Conservation (phyloP, 371 early-diverging fungal species). For the Lichtheimia corymbifera region DNA sequence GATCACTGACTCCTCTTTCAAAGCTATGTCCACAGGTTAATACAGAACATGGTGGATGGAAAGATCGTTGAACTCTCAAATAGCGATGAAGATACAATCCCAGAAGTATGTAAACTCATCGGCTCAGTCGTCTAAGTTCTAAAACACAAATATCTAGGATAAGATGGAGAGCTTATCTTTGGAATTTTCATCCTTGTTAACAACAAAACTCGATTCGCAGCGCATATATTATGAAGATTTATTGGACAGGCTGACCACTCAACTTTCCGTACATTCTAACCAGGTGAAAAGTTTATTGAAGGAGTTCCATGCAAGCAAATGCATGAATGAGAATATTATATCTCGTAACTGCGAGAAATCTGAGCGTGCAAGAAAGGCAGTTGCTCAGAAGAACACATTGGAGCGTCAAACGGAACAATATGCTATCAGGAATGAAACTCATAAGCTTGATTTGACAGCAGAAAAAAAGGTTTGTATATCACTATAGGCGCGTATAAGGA, state of each 20-base stretch:
- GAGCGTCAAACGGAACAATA: not conserved
- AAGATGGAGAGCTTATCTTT: slow-evolving; percentile 72
- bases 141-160: slow-evolving; percentile 34
- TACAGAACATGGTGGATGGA: slow-evolving; percentile 88
- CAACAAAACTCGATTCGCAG: slow-evolving; percentile 85
- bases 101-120: slow-evolving; percentile 13
- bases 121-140: not conserved
- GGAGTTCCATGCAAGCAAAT: slow-evolving; percentile 15
- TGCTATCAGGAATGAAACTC: not conserved
- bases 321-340: slow-evolving; percentile 9
- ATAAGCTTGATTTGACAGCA: not conserved
- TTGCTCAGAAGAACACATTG: not conserved
- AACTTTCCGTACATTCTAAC: slow-evolving; percentile 37
- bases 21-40: slow-evolving; percentile 87
- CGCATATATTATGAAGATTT: slow-evolving; percentile 81
- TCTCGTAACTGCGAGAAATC: not conserved
- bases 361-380: not conserved
- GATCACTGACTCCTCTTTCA: not conserved
- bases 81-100: not conserved
- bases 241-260: slow-evolving; percentile 50
- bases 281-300: slow-evolving; percentile 13
- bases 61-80: slow-evolving; percentile 87
- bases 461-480: not conserved
- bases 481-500: no score
- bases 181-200: slow-evolving; percentile 79